Evolutionary conservation across 805 yeast genomes (phyloP).

Genomic region (Candida vaughaniae): DNA sequence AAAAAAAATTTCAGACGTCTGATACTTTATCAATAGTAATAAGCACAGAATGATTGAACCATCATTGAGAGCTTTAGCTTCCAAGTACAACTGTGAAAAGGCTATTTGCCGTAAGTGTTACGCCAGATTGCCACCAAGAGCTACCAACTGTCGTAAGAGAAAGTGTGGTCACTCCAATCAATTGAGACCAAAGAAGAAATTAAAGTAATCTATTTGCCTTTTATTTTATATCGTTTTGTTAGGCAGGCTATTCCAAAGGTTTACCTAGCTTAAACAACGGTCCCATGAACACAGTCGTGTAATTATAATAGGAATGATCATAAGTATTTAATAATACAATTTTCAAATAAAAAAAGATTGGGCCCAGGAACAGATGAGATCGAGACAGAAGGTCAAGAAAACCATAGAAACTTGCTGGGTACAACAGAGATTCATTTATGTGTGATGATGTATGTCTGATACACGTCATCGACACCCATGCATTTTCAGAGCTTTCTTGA

Average conservation of each 20-base stretch:
- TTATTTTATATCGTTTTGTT: slow-evolving; percentile 2
- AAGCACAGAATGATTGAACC: slow-evolving; percentile 81
- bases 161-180: slow-evolving; percentile 99
- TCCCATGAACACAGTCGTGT: slow-evolving; percentile 5
- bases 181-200: slow-evolving; percentile 99
- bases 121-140: slow-evolving; percentile 99
- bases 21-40: neutral
- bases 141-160: slow-evolving; percentile 99
- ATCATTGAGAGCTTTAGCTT: slow-evolving; percentile 97
- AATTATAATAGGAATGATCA: slow-evolving; percentile 9
- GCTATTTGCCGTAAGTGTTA: slow-evolving; percentile 99
- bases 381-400: too few species aligned
- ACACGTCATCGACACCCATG: too few species aligned
- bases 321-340: slow-evolving; percentile 8
- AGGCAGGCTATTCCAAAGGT: too few species aligned
- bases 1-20: neutral
- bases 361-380: neutral
- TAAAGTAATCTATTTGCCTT: slow-evolving; percentile 55
- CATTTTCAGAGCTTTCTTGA: too few species aligned
- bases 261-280: too few species aligned
- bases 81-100: slow-evolving; percentile 99
- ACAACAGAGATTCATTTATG: too few species aligned
- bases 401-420: too few species aligned
- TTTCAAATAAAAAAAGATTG: neutral
- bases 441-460: too few species aligned